Conservation (phyloP, 495 filamentous ascomycete genomes). For the Lophium mytilinum region DNA sequence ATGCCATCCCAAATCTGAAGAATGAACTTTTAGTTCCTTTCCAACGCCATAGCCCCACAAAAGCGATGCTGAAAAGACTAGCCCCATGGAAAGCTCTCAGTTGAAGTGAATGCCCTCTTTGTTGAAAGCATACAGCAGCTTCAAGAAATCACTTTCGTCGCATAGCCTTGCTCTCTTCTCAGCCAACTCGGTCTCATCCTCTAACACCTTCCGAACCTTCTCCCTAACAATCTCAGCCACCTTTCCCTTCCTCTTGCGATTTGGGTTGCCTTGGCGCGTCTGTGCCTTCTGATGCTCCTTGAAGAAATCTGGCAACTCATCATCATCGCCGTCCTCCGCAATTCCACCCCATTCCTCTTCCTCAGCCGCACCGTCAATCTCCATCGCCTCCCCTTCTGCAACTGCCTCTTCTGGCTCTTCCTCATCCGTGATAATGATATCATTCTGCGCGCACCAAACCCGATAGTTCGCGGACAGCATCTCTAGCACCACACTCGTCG, state of each 20-base stretch:
- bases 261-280: constrained; percentile 30
- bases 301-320: constrained; percentile 69
- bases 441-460: constrained; percentile 78
- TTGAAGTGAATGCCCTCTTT: constrained; percentile 90
- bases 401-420: constrained; percentile 27
- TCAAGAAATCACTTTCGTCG: constrained; percentile 85
- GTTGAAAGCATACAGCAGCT: constrained; percentile 69
- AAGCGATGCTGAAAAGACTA: too few relatives aligned
- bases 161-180: constrained; percentile 76
- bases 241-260: constrained; percentile 47
- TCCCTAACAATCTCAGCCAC: constrained; percentile 69
- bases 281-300: constrained; percentile 52
- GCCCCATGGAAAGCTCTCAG: constrained; percentile 32
- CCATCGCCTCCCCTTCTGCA: constrained; percentile 17
- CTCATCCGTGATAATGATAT: constrained; percentile 68
- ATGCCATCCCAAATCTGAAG: too few relatives aligned
- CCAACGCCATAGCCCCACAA: too few relatives aligned
- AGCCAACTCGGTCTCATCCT: constrained; percentile 64
- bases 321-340: constrained; percentile 47
- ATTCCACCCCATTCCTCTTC: constrained; percentile 43
- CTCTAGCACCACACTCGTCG: constrained; percentile 65
- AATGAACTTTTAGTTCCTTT: too few relatives aligned
- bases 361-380: constrained; percentile 47
- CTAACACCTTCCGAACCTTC: constrained; percentile 75
- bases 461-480: constrained; percentile 81